Evolutionary conservation across 176 grass and related monocot species (phyloP).

Genomic region (Avena insularis): DNA sequence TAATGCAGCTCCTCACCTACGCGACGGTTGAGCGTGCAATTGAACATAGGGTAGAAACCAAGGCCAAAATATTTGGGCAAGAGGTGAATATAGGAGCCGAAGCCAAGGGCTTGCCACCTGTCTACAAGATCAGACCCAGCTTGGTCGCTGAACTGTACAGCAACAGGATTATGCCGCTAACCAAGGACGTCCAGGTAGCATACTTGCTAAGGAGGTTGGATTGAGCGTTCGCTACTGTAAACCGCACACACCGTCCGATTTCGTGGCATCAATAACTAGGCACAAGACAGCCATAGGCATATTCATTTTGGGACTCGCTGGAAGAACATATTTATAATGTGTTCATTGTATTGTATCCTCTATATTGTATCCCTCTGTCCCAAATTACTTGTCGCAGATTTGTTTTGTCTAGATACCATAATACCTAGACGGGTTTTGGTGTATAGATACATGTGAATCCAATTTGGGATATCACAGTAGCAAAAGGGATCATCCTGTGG

Average conservation of each 20-base stretch:
- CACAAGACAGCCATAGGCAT: neutral
- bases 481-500: neutral
- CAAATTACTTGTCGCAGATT: no score
- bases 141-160: slow-evolving; percentile 82
- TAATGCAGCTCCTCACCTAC: slow-evolving; percentile 85
- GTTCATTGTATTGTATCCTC: neutral
- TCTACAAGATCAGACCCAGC: slow-evolving; percentile 76
- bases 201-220: slow-evolving; percentile 88
- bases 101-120: slow-evolving; percentile 36
- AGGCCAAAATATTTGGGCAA: slow-evolving; percentile 83
- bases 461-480: neutral
- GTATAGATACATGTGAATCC: no score
- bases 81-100: slow-evolving; percentile 66
- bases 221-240: slow-evolving; percentile 44
- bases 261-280: slow-evolving; percentile 17
- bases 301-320: slow-evolving; percentile 22
- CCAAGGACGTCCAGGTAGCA: slow-evolving; percentile 82
- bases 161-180: slow-evolving; percentile 91
- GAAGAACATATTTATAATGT: neutral
- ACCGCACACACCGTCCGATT: neutral
- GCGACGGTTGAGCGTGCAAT: slow-evolving; percentile 65
- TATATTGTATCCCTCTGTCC: neutral
- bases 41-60: slow-evolving; percentile 65
- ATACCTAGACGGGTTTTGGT: neutral
- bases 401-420: no score